These are phyloP conservation scores for Solanum pinnatisectum DNA, from an alignment of 257 asterid genomes.

Conservation along the genomic window DNA sequence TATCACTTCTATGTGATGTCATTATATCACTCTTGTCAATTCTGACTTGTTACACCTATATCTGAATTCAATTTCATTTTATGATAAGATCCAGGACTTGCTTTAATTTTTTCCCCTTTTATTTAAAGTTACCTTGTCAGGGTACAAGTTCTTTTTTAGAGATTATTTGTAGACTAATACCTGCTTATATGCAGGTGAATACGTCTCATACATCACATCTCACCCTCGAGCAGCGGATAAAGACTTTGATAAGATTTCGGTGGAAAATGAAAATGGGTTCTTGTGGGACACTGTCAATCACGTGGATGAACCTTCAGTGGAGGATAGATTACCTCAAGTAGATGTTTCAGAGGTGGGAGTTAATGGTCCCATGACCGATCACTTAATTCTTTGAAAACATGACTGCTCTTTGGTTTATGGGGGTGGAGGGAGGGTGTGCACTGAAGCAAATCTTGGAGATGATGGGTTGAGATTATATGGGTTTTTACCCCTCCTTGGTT, in stretches of 20 bases:
- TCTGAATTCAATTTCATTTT: neutral
- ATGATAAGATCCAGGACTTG: neutral
- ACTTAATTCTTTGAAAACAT: constrained; percentile 12
- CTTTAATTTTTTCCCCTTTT: neutral
- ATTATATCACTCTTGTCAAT: neutral
- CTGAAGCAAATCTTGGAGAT: constrained; percentile 10
- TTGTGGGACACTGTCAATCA: constrained; percentile 59
- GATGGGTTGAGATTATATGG: too few species aligned
- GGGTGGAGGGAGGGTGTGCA: constrained; percentile 1
- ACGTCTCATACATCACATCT: constrained; percentile 37
- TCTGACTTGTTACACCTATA: neutral
- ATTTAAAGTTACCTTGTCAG: neutral
- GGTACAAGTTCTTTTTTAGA: neutral
- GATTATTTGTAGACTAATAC: neutral
- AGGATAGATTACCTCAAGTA: constrained; percentile 46
- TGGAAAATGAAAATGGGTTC: constrained; percentile 70
- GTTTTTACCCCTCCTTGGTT: too few species aligned
- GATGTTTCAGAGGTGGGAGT: constrained; percentile 40
- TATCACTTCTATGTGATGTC: neutral
- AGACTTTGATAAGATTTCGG: constrained; percentile 25
- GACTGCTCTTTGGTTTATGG: constrained; percentile 30
- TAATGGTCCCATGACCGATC: constrained; percentile 34
- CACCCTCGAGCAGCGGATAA: constrained; percentile 32
- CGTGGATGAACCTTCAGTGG: constrained; percentile 34
- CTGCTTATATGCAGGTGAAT: constrained; percentile 46